Evolutionary conservation across 2,329 filamentous ascomycete species (phyloP), one percentile per base, ranked within the genome.

Genomic region (Pseudogymnoascus sp.): DNA sequence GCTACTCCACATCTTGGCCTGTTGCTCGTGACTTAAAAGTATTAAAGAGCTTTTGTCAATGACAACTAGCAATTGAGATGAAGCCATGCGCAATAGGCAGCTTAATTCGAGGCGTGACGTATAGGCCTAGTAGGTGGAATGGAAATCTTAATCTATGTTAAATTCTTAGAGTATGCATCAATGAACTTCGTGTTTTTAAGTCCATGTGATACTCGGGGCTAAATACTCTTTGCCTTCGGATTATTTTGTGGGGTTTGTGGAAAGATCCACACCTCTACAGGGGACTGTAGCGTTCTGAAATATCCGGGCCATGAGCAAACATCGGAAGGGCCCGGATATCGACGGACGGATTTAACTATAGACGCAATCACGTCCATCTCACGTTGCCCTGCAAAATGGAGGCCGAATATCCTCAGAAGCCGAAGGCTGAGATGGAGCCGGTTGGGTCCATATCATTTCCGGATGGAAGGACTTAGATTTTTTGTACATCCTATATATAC

Each of bases 401-500:
- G 11, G 11, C 42, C 42, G 7, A 23, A 47, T 47, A 23, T 47
- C 2, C 11, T 8, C 19, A 23, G 21, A 47, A 47, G 40, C 4
- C 42, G 11, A 47, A n/a, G 11, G 11, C 21, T 2, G 6, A 26
- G 21, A n/a, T 7, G 9, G 6, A 47, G 21, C 21, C 42, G 42
- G 21, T 9, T 47, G 13, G 42, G 11, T 59, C 23, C 19, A 59
- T 62, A 62, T 47, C 7, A 62, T 5, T 57, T 59, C 61, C 50
- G 62, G 62, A 63, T 63, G 50, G 35, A 28, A 61, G 15, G 53
- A 44, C 13, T 42, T 61, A 61, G n/a, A 61, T 61, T 17, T 53
- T 63, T 28, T 61, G 47, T 44, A 40, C 21, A 1, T 26, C 17
- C 40, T 44, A 26, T 47, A 47, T 47, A 47, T 26, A 23, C 5